Base-by-base conservation (phyloP, 768 basidiomycete genomes). In the Gautieria morchelliformis region DNA sequence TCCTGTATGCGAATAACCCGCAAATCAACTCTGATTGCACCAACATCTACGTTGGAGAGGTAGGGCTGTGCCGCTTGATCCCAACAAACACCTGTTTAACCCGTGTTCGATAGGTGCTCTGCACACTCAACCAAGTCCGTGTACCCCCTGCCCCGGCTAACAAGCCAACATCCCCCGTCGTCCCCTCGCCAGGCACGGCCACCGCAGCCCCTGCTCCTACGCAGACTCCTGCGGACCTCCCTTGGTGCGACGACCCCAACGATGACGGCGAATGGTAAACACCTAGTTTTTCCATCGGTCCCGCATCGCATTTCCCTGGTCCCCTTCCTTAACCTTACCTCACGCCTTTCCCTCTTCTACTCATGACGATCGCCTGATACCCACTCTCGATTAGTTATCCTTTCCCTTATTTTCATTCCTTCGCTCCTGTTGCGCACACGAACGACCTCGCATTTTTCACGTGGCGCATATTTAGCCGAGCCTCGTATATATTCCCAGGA, bases 31-130 rank as follows among this genome's bases (percentile, higher is more conserved):
- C 47, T 0, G 71, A 66, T 0, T 86, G 82, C 69, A 70, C 62
- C 62, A 89, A 89, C 73, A 73, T 91, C 67, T 88, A 89, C 70
- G 65, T 85, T 58, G 87, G 83, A 65, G 84, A 89, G 80, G 88
- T 89, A 51, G 77, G 72, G 4, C 42, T 9, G 48, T 30, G 9
- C 12, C 24, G 11, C 24, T 49, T 17, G 1, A 24, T 44, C 14
- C 24, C 14, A 17, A 27, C 48, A 27, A 10, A 30, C 9, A 12
- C 24, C 20, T 4, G 3, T 15, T 45, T n/a, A 37, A 5, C 14
- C 10, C 10, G 35, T 37, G 9, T 14, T 15, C 8, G 8, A 9
- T 44, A 80, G 81, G 81, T 83, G 35, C 64, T 88, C 42, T 87
- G 85, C 61, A 73, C 74, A 47, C 69, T 75, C 22, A 60, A 62